phyloP scores from a whole-genome alignment of 202 grass and related monocot genomes.

The Brachypodium distachyon region DNA sequence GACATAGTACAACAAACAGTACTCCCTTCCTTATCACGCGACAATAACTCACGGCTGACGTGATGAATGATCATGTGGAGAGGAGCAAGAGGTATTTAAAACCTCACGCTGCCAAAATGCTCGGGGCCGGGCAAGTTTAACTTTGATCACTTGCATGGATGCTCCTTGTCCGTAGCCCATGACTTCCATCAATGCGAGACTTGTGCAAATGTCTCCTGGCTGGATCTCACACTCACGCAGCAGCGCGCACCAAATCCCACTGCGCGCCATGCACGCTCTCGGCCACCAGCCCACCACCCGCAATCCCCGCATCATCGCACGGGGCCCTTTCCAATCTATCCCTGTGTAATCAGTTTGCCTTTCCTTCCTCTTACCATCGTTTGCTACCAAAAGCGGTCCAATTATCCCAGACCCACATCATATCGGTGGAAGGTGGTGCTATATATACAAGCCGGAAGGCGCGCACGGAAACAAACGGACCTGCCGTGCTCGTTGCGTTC shows the following conservation, averaged over 20 bases:
- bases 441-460: slow-evolving; percentile 1
- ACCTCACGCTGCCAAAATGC: slow-evolving; percentile 7
- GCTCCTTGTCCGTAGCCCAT: slow-evolving; percentile 13
- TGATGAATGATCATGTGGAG: background rate
- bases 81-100: background rate
- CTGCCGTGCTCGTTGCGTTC: background rate
- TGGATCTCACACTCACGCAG: slow-evolving; percentile 18
- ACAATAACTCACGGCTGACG: background rate
- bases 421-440: background rate
- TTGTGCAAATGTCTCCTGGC: background rate
- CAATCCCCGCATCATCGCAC: slow-evolving; percentile 17
- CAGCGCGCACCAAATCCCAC: slow-evolving; percentile 18
- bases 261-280: background rate
- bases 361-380: background rate
- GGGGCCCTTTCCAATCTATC: background rate
- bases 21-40: background rate
- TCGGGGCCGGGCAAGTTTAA: background rate
- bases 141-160: background rate
- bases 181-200: slow-evolving; percentile 28
- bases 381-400: background rate
- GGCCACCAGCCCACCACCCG: background rate
- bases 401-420: background rate
- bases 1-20: background rate
- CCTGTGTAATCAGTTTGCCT: background rate
- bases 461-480: background rate